Conservation (phyloP, 2,329 filamentous ascomycete species). For the Onygena corvina region DNA sequence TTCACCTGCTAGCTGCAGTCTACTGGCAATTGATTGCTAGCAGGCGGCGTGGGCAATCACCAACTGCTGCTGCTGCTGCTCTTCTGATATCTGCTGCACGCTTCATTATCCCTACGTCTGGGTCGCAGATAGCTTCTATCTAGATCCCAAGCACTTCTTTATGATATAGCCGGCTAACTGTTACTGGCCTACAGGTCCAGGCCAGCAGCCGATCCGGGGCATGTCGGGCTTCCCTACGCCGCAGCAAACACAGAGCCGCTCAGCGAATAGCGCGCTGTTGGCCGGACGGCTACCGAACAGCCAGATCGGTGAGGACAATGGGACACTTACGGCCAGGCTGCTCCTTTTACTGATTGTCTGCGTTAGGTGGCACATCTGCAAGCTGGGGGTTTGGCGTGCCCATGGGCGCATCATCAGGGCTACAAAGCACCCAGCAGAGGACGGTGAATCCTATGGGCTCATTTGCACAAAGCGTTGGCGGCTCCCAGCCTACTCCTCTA, state of each 20-base stretch:
- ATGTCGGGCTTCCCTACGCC: slow-evolving; percentile 44
- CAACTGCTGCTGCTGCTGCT: background rate
- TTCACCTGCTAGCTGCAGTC: background rate
- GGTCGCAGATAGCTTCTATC: background rate
- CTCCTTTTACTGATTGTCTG: slow-evolving; percentile 9
- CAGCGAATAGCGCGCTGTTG: slow-evolving; percentile 37
- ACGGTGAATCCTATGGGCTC: slow-evolving; percentile 41
- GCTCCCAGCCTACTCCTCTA: slow-evolving; percentile 43
- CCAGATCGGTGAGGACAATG: slow-evolving; percentile 38
- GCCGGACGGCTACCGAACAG: slow-evolving; percentile 42
- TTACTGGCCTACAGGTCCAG: slow-evolving; percentile 29
- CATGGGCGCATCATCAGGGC: slow-evolving; percentile 41
- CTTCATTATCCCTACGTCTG: background rate
- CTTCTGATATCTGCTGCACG: background rate
- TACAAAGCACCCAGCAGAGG: slow-evolving; percentile 41
- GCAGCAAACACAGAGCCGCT: slow-evolving; percentile 34
- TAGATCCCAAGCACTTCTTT: background rate
- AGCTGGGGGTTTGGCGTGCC: slow-evolving; percentile 48
- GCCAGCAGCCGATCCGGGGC: slow-evolving; percentile 41
- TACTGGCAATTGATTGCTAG: no score
- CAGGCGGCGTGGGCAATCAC: background rate
- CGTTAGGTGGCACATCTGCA: slow-evolving; percentile 39
- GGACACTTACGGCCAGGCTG: background rate
- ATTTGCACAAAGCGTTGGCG: slow-evolving; percentile 46
- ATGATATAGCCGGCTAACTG: background rate